Conservation (phyloP, 1,284 basidiomycete genomes). For the Veloboletus limbatus region DNA sequence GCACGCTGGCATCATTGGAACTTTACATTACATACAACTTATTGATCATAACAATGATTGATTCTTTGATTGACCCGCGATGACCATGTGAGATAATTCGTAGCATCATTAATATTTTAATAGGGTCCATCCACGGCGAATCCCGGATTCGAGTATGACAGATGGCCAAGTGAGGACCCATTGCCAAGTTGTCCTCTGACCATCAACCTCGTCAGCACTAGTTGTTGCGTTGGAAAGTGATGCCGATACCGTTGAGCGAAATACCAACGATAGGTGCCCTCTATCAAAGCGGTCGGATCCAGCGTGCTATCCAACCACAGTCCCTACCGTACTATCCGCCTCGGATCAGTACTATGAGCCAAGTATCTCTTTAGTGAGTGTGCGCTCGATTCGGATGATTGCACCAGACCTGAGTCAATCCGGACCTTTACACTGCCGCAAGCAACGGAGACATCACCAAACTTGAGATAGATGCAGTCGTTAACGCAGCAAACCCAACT, state of each 20-base stretch:
- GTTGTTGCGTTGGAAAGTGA: conserved; percentile 16
- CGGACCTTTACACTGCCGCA: background rate
- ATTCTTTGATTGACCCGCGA: no score
- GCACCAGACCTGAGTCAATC: background rate
- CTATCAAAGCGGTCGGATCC: conserved; percentile 38
- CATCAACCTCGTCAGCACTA: conserved; percentile 3
- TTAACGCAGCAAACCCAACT: conserved; percentile 83
- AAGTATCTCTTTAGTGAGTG: conserved; percentile 62
- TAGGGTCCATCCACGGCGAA: no score
- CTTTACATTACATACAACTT: conserved; percentile 17
- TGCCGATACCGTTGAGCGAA: conserved; percentile 40
- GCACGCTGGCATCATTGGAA: conserved; percentile 1
- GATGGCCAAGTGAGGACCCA: no score
- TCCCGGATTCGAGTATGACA: no score
- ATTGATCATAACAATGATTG: conserved; percentile 4
- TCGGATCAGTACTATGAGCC: conserved; percentile 41
- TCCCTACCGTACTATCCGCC: conserved; percentile 32
- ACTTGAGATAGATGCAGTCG: conserved; percentile 73
- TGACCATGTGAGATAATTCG: no score
- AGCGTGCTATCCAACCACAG: conserved; percentile 34
- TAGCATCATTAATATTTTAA: no score
- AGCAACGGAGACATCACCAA: conserved; percentile 80
- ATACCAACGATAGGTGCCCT: conserved; percentile 53
- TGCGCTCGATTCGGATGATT: background rate
- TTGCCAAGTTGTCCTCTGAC: no score